Evolutionary conservation across 495 filamentous ascomycete species (phyloP), one percentile per base, ranked within the genome.

Genomic region (Pseudevernia furfuracea): DNA sequence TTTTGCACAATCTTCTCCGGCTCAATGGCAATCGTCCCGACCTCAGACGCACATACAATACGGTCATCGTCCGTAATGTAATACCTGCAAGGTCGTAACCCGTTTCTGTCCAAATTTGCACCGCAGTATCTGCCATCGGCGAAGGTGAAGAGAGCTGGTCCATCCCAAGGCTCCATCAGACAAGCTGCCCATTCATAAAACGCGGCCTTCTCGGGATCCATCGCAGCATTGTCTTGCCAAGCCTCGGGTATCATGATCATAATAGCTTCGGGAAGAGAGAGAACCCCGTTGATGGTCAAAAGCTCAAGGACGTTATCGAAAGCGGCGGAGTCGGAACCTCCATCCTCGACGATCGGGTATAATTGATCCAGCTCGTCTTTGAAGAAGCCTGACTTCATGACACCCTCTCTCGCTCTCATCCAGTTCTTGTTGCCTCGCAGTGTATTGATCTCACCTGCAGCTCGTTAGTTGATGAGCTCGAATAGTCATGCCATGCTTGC

Each of bases 171-270:
- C 79, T 99, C 94, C 94, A 99, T 99, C 81, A 96, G 88, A 77
- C 94, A 99, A 53, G 92, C 93, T 66, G 94, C 94, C 94, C 94
- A 99, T 75, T 99, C 94, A 77, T 99, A 99, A 78, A 97, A 99
- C 46, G 94, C 93, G 37, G 93, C 90, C 79, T 97, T 99, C 74
- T 89, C 88, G 30, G 94, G 92, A 70, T 97, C 91, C 88, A 97
- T 95, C 58, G 84, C 79, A 25, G 84, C 75, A 74, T 97, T 97
- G 67, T 92, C 95, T 79, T 99, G 92, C 94, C 94, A 99, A 49
- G 94, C 93, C 74, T 99, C 94, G 6, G 94, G 94, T 60, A 99
- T 91, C 92, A 99, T 96, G 68, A 99, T 82, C 94, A 99, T 97
- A 66, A 99, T 89, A 23, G 94, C 95, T 75, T 99, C 94, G 17